A percentile compares a stretch with the other conserved stretches of the same genome.
phyloP scores from a whole-genome alignment of 371 early-diverging fungal genomes.

The Mortierella polycephala region DNA sequence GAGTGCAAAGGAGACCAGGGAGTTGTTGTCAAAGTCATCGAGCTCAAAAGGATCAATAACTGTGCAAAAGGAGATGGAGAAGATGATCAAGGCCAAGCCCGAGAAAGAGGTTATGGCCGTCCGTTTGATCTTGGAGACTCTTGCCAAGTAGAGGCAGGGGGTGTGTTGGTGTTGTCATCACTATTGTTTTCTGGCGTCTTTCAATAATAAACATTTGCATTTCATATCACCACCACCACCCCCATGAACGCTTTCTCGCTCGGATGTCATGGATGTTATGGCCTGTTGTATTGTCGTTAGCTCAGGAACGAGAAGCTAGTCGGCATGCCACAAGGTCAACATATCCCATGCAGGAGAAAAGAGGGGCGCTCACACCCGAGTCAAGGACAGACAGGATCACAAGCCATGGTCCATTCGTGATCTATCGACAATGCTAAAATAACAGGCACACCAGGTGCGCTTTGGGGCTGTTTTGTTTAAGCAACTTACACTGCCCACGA shows the following conservation, averaged over 20 bases:
- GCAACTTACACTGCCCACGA: too few species aligned
- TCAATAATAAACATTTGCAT: neutral
- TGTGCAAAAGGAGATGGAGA: constrained; percentile 50
- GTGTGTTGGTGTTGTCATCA: neutral
- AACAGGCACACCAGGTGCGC: too few species aligned
- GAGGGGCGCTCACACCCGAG: neutral
- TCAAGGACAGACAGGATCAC: constrained; percentile 5
- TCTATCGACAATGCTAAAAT: too few species aligned
- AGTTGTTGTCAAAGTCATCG: constrained; percentile 23
- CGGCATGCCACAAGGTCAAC: neutral
- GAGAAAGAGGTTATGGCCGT: constrained; percentile 41
- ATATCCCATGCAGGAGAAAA: neutral
- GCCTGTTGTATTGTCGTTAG: neutral
- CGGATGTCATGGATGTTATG: too few species aligned
- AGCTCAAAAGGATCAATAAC: constrained; percentile 38
- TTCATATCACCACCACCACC: neutral
- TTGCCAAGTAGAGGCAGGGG: constrained; percentile 29
- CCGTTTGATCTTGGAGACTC: constrained; percentile 36
- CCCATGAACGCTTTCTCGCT: neutral
- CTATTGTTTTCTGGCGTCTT: neutral
- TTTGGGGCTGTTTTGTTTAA: neutral
- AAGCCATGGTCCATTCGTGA: constrained; percentile 12
- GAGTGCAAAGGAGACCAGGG: constrained; percentile 54
- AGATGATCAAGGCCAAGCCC: constrained; percentile 40
- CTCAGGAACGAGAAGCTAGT: neutral